Evolutionary conservation across 2,329 filamentous ascomycete species (phyloP).

Genomic region (Cercospora sp.): DNA sequence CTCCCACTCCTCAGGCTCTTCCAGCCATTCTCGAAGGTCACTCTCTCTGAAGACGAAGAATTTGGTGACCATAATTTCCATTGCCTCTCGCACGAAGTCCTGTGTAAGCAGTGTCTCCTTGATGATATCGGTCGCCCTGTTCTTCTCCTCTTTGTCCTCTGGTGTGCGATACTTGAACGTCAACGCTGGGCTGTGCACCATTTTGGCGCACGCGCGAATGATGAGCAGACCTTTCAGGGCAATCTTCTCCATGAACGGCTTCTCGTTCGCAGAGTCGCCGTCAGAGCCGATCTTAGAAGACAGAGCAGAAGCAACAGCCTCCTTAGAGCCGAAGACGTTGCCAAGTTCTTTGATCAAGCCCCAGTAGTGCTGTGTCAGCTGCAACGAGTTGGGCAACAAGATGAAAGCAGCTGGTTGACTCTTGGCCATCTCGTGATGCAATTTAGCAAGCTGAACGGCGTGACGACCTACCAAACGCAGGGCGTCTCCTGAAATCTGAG

Average conservation of each 20-base stretch:
- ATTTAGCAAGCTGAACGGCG: constrained; percentile 83
- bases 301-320: constrained; percentile 36
- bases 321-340: constrained; percentile 64
- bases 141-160: constrained; percentile 74
- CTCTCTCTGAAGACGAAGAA: constrained; percentile 84
- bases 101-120: constrained; percentile 74
- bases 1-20: constrained; percentile 95
- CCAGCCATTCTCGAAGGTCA: constrained; percentile 88
- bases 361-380: constrained; percentile 83
- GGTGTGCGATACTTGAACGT: constrained; percentile 80
- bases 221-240: constrained; percentile 81
- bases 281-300: constrained; percentile 49
- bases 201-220: constrained; percentile 77
- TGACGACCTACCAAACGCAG: constrained; percentile 72
- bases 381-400: constrained; percentile 74
- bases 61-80: constrained; percentile 79
- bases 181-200: constrained; percentile 77
- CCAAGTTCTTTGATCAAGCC: constrained; percentile 74
- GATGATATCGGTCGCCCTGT: constrained; percentile 66
- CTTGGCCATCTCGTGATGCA: constrained; percentile 83
- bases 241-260: constrained; percentile 64
- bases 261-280: constrained; percentile 44
- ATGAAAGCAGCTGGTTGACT: constrained; percentile 80
- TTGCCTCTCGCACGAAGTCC: constrained; percentile 75
- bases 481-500: constrained; percentile 12